Conservation (phyloP, 2,329 filamentous ascomycete genomes). For the Alternaria sp. region DNA sequence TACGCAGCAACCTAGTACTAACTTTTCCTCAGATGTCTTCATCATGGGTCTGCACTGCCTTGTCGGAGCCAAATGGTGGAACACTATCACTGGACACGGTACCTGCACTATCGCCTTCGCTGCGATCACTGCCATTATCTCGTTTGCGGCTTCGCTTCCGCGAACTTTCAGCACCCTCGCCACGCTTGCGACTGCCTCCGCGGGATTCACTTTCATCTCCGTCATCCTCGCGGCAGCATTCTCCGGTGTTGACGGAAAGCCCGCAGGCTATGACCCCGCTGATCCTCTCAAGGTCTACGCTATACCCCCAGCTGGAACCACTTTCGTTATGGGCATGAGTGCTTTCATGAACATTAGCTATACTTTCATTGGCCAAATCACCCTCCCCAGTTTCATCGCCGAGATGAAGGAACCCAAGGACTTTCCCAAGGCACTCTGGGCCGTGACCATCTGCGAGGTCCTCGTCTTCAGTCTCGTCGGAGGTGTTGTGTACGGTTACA, state of each 20-base stretch:
- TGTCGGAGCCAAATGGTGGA: slow-evolving; percentile 84
- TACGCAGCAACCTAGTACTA: not conserved
- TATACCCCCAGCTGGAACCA: slow-evolving; percentile 72
- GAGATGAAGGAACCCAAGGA: slow-evolving; percentile 85
- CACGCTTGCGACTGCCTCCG: slow-evolving; percentile 78
- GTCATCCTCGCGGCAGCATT: slow-evolving; percentile 86
- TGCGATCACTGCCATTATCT: slow-evolving; percentile 75
- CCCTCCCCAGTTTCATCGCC: slow-evolving; percentile 90
- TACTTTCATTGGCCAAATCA: slow-evolving; percentile 95
- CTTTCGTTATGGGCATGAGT: slow-evolving; percentile 81
- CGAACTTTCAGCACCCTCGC: slow-evolving; percentile 83
- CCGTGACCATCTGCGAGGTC: slow-evolving; percentile 86
- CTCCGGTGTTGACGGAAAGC: slow-evolving; percentile 75
- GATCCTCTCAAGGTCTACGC: slow-evolving; percentile 72
- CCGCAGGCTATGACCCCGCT: slow-evolving; percentile 63
- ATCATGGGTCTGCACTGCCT: slow-evolving; percentile 75
- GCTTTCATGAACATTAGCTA: slow-evolving; percentile 96
- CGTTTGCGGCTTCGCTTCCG: slow-evolving; percentile 80
- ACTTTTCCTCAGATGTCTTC: slow-evolving; percentile 19
- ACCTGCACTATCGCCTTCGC: slow-evolving; percentile 83
- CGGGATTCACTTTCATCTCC: slow-evolving; percentile 87
- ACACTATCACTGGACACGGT: slow-evolving; percentile 78
- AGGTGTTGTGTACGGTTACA: slow-evolving; percentile 82
- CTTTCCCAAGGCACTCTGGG: slow-evolving; percentile 92
- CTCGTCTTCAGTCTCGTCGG: slow-evolving; percentile 86